Evolutionary conservation across 2,329 filamentous ascomycete species (phyloP).

Genomic region (Sporothrix luriei): DNA sequence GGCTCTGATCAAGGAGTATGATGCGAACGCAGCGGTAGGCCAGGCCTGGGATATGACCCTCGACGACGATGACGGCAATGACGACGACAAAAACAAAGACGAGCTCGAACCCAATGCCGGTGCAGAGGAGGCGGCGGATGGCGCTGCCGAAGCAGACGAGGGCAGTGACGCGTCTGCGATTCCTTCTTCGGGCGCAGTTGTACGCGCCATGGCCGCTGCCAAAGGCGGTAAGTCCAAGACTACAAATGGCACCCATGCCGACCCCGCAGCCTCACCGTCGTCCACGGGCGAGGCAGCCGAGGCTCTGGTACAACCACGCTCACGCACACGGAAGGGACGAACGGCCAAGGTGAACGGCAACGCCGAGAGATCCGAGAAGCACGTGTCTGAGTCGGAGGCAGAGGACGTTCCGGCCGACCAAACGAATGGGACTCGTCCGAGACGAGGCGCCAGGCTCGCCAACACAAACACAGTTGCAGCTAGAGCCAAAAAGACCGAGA

Average conservation of each 20-base stretch:
- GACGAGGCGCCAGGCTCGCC: neutral
- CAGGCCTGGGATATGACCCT: slow-evolving; percentile 32
- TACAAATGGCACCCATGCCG: neutral
- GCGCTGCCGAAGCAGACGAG: neutral
- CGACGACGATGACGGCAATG: neutral
- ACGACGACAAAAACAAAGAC: neutral
- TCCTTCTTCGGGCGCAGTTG: slow-evolving; percentile 4
- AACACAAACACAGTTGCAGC: neutral
- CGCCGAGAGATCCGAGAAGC: slow-evolving; percentile 26
- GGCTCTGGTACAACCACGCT: neutral
- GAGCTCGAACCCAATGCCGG: neutral
- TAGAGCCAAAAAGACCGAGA: neutral
- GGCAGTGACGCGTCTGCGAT: neutral
- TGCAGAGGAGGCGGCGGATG: neutral
- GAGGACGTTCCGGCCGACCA: neutral
- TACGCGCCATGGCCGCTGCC: slow-evolving; percentile 19
- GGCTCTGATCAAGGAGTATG: slow-evolving; percentile 33
- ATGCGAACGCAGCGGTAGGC: slow-evolving; percentile 21
- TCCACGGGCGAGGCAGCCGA: neutral
- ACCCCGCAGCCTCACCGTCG: neutral
- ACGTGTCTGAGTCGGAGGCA: slow-evolving; percentile 29
- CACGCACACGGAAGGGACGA: neutral
- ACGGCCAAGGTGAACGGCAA: slow-evolving; percentile 12
- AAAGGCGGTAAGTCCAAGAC: neutral
- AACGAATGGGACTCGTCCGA: neutral